Conservation (phyloP, 352 stramenopile genomes). For the Phytophthora crassamura region DNA sequence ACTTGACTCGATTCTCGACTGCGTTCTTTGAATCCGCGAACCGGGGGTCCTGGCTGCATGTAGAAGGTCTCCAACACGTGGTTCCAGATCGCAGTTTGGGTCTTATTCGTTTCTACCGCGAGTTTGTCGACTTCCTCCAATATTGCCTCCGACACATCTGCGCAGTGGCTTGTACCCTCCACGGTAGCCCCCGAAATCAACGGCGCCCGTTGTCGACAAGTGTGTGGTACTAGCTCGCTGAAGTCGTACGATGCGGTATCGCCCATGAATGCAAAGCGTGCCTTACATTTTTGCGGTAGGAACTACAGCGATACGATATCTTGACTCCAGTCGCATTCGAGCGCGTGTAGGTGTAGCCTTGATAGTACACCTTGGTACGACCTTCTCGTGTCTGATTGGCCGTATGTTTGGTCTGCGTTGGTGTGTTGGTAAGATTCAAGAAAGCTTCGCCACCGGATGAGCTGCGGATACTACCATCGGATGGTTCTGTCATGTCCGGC, state of each 20-base stretch:
- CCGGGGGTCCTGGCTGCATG: conserved; percentile 1
- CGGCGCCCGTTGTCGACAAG: not conserved
- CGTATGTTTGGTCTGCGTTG: too few relatives aligned
- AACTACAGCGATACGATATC: conserved; percentile 9
- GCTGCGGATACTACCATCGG: too few relatives aligned
- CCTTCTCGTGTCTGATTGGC: not conserved
- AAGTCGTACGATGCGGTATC: not conserved
- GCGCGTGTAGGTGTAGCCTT: not conserved
- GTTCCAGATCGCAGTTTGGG: conserved; percentile 1
- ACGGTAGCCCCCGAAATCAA: too few relatives aligned
- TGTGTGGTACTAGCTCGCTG: not conserved
- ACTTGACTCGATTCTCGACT: not conserved
- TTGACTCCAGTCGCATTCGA: not conserved
- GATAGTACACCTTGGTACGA: conserved; percentile 6
- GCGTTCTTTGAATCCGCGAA: conserved; percentile 4
- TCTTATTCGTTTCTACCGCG: conserved; percentile 1
- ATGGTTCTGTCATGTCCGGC: too few relatives aligned
- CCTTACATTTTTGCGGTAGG: not conserved
- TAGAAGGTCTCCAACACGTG: not conserved
- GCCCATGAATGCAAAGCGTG: not conserved
- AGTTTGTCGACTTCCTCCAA: conserved; percentile 4
- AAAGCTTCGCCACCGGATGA: too few relatives aligned
- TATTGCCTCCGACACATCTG: not conserved
- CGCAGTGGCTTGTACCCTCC: not conserved
- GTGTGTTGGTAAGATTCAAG: too few relatives aligned